Evolutionary conservation across 2,329 filamentous ascomycete species (phyloP), one percentile per base, ranked within the genome.

Genomic region (Alternaria tenuissima): DNA sequence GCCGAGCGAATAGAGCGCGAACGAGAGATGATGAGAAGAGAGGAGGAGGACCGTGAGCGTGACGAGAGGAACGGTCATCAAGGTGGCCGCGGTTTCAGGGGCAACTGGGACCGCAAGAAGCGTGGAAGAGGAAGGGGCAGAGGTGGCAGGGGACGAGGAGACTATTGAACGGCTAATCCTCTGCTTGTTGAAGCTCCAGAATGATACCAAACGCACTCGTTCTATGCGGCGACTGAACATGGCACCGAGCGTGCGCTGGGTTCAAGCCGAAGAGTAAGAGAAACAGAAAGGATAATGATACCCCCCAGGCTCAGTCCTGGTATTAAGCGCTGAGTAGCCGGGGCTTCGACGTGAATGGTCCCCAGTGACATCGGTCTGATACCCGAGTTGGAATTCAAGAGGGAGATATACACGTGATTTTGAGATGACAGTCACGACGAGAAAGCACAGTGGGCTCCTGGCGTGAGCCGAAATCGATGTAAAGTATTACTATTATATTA

Each of bases 1-100:
- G 81, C 81, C 53, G 87, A 89, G 81, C 68, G 81, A 76, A 64
- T 79, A 79, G 72, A 78, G 81, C 64, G 82, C 81, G 70, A 84
- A 83, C 72, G 79, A 72, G 70, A 82, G 81, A 76, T 78, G 78
- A 76, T 74, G 73, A 73, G 61, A 63, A 77, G 78, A 67, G 77
- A 77, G 65, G 77, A 78, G 59, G 75, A 75, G 65, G 78, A 84
- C 54, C 67, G 76, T 9, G 77, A 80, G 56, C 69, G 75, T 24
- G 76, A 78, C 32, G 76, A 79, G 30, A 68, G 73, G 30, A 74
- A 74, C 52, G 69, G 71, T 2, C 72, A 73, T 41, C 66, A 70
- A 18, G 73, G 72, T 24, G 74, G 69, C 5, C 66, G 73, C 58
- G 72, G 71, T 3, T 73, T 71, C 39, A 67, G 76, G 48, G 76